Base-by-base conservation (phyloP, 305 asterid genomes). In the Euphrasia arctica region DNA sequence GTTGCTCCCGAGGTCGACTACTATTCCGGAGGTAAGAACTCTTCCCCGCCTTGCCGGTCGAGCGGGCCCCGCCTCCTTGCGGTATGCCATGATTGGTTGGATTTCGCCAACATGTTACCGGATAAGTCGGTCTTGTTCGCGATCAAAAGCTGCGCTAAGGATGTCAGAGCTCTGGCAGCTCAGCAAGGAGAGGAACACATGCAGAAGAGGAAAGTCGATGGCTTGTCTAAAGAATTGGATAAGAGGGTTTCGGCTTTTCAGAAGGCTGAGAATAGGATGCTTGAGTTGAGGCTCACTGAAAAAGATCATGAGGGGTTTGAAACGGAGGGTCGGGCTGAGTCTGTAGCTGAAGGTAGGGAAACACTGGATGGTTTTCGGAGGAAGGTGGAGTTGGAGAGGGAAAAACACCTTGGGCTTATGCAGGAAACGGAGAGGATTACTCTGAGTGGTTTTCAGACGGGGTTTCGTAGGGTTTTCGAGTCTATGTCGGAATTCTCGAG, bases 171-270 rank as follows among this genome's bases (percentile, higher is more conserved):
- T 45, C 64, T 92, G 78, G 84, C 94, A 96, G 58, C 80, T 72
- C 95, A 84, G 70, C 95, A 92, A 66, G 98, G 96, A 63, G 85
- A 76, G 74, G 98, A 89, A 61, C 90, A 81, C 58, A 82, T 78
- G 31, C 96, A 89, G 51, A 92, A 87, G 80, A 71, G 83, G 76
- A 92, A 79, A 79, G 97, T 87, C 5, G 98, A 92, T 42, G 63
- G 69, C 54, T 58, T 92, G 59, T 83, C 98, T 2, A 81, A 84
- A 75, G 97, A 89, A 70, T 69, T 87, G 10, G 95, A 92, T 27
- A 79, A 72, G 42, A 92, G 75, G 80, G 73, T 50, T 29, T 52
- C 69, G 62, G 81, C 88, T 42, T 81, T 89, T 64, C 87, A 81
- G 63, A 89, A 84, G 70, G 71, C 78, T 14, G 97, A 89, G 78